Evolutionary conservation across 345 rosid genomes (phyloP).

Genomic region (Salix exigua): DNA sequence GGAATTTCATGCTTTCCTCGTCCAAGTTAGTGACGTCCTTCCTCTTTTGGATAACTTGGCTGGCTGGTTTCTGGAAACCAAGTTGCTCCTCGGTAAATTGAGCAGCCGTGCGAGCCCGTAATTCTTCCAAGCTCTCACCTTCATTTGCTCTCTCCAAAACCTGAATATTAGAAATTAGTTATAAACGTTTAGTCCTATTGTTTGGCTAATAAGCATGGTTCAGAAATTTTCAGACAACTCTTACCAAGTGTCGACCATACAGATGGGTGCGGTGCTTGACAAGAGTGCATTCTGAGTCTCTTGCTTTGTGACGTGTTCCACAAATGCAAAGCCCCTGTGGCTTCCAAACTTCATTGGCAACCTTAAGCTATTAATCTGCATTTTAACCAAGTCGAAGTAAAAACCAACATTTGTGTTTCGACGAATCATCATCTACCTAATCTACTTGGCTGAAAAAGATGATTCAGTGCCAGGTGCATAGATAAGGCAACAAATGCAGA

Average conservation of each 20-base stretch:
- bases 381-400: constrained; percentile 1
- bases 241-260: constrained; percentile 87
- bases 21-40: constrained; percentile 51
- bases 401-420: background rate
- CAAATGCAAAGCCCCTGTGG: constrained; percentile 80
- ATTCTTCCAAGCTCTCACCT: constrained; percentile 80
- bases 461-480: background rate
- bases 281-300: constrained; percentile 68
- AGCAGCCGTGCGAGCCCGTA: constrained; percentile 68
- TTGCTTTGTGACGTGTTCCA: constrained; percentile 84
- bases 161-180: constrained; percentile 27
- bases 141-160: constrained; percentile 85
- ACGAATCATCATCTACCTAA: background rate
- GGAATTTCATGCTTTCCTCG: constrained; percentile 37
- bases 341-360: constrained; percentile 72
- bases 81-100: constrained; percentile 57
- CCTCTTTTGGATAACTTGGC: constrained; percentile 51
- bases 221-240: background rate
- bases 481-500: background rate
- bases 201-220: background rate
- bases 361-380: constrained; percentile 79
- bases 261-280: constrained; percentile 69
- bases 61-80: constrained; percentile 36
- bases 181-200: background rate
- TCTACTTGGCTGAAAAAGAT: background rate